These are phyloP conservation scores for Dentipellis fragilis DNA, from an alignment of 768 basidiomycete genomes.

Conservation along the genomic window DNA sequence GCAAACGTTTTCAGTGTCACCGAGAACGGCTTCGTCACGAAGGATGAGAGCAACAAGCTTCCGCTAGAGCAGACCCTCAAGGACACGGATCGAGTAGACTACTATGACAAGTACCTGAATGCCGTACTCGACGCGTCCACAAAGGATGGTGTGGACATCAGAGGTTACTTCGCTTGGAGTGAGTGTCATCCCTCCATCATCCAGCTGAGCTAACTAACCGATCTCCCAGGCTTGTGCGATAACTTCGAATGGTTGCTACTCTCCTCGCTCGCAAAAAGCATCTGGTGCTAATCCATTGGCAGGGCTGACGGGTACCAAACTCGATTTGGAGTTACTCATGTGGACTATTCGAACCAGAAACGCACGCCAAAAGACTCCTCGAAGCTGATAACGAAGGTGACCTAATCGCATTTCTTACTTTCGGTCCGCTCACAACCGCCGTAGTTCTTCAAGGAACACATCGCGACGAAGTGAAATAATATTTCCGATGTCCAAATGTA, in stretches of 20 bases:
- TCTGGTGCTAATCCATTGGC: neutral
- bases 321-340: conserved; percentile 25
- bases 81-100: conserved; percentile 31
- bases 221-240: conserved; percentile 24
- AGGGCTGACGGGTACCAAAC: conserved; percentile 32
- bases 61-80: conserved; percentile 25
- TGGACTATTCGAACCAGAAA: neutral
- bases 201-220: neutral
- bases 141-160: conserved; percentile 26
- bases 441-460: neutral
- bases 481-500: too few relatives aligned
- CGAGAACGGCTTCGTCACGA: conserved; percentile 35
- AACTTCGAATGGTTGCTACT: conserved; percentile 32
- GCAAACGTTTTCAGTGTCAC: conserved; percentile 22
- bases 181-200: conserved; percentile 7
- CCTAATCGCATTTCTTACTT: neutral
- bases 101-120: conserved; percentile 27
- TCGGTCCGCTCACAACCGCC: neutral
- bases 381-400: neutral
- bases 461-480: neutral
- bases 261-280: neutral
- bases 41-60: conserved; percentile 26
- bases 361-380: neutral
- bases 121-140: conserved; percentile 28
- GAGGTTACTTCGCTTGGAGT: conserved; percentile 33